Conservation (phyloP, 805 yeast genomes). For the Cyberlindnera subsufficiens region DNA sequence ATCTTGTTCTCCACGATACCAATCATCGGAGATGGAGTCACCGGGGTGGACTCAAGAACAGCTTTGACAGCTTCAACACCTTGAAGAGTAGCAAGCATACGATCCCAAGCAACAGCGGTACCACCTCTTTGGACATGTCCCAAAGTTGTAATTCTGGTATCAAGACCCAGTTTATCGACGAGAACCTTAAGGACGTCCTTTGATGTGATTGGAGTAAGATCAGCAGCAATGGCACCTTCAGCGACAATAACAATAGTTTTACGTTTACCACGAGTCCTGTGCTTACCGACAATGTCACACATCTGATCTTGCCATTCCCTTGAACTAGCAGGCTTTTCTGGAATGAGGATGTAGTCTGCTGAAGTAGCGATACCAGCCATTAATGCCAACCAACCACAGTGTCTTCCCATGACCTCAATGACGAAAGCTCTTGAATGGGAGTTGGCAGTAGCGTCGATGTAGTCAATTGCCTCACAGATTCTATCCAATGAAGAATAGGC, state of each 20-base stretch:
- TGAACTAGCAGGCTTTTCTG: slow-evolving; percentile 67
- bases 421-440: slow-evolving; percentile 82
- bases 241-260: slow-evolving; percentile 78
- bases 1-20: slow-evolving; percentile 68
- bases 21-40: slow-evolving; percentile 75
- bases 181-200: slow-evolving; percentile 61
- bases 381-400: slow-evolving; percentile 83
- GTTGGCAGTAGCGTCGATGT: slow-evolving; percentile 78
- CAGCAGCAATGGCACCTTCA: slow-evolving; percentile 75
- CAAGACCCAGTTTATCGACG: slow-evolving; percentile 61
- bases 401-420: slow-evolving; percentile 85
- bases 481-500: slow-evolving; percentile 74
- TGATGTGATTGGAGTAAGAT: slow-evolving; percentile 60
- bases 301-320: slow-evolving; percentile 63
- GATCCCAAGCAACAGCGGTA: slow-evolving; percentile 69
- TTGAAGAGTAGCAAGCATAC: slow-evolving; percentile 68
- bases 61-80: slow-evolving; percentile 82
- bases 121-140: slow-evolving; percentile 88
- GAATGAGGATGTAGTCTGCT: slow-evolving; percentile 76
- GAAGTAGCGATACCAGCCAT: slow-evolving; percentile 78
- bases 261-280: slow-evolving; percentile 67
- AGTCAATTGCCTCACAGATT: slow-evolving; percentile 70
- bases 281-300: slow-evolving; percentile 56
- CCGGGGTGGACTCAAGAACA: slow-evolving; percentile 60
- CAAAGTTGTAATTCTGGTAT: slow-evolving; percentile 70